Evolutionary conservation across 805 yeast genomes (phyloP).

Genomic region (Pichia pseudocactophila): DNA sequence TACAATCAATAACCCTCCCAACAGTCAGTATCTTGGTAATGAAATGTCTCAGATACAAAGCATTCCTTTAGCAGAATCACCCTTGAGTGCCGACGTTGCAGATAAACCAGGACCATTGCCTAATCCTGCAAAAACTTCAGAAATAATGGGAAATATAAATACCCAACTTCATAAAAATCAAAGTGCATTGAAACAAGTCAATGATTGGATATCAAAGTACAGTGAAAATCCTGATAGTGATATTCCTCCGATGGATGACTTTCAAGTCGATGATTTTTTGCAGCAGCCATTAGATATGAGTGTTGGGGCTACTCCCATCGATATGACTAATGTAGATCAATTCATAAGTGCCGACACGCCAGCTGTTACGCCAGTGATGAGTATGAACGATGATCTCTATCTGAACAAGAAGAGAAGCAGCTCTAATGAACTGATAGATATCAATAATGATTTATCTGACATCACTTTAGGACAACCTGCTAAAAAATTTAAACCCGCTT

Average conservation of each 20-base stretch:
- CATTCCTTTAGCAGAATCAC: too few relatives aligned
- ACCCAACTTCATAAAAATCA: conserved; percentile 41
- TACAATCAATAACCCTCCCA: too few relatives aligned
- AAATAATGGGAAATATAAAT: conserved; percentile 34
- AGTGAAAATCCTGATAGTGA: conserved; percentile 13
- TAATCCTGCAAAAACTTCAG: conserved; percentile 13
- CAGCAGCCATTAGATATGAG: conserved; percentile 14
- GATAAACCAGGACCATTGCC: not conserved
- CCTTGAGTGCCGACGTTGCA: too few relatives aligned
- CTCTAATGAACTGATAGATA: not conserved
- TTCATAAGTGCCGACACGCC: conserved; percentile 5
- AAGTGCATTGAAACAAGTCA: conserved; percentile 44
- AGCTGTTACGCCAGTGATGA: conserved; percentile 2
- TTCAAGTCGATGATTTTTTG: conserved; percentile 28
- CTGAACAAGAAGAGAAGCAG: not conserved
- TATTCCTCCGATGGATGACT: conserved; percentile 21
- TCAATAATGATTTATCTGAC: too few relatives aligned
- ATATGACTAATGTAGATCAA: conserved; percentile 4
- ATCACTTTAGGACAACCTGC: too few relatives aligned
- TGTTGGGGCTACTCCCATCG: conserved; percentile 11
- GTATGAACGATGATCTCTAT: not conserved
- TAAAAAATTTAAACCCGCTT: too few relatives aligned
- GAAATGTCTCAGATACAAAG: too few relatives aligned
- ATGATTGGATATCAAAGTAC: conserved; percentile 39
- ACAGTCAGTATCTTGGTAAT: too few relatives aligned